Conservation (phyloP, 345 rosid genomes). For the Syzygium aromaticum region DNA sequence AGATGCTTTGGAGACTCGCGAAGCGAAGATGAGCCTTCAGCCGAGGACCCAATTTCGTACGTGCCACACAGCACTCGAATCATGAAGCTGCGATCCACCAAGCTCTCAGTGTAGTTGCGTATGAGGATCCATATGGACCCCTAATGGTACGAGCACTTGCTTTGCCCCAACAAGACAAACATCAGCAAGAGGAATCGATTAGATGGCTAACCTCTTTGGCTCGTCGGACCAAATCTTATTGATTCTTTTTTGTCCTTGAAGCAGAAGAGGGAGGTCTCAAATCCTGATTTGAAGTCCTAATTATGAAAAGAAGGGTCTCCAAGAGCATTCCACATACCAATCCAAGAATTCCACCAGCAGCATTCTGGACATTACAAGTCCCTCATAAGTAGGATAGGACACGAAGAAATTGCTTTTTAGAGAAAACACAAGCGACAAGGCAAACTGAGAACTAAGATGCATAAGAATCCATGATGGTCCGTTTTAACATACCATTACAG, state of each 20-base stretch:
- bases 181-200: neutral
- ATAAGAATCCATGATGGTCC: neutral
- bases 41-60: neutral
- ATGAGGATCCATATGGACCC: neutral
- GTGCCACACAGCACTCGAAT: neutral
- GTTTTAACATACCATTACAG: conserved; percentile 43
- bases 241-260: conserved; percentile 62
- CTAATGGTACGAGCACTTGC: neutral
- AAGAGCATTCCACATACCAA: conserved; percentile 83
- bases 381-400: neutral
- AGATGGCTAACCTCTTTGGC: neutral
- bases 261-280: conserved; percentile 18
- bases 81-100: neutral
- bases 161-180: neutral
- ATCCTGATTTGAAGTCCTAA: conserved; percentile 54
- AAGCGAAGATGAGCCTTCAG: neutral
- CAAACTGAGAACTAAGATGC: neutral
- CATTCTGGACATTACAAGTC: conserved; percentile 39
- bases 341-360: conserved; percentile 94
- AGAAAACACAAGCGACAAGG: neutral
- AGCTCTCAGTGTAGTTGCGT: neutral
- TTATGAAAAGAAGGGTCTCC: conserved; percentile 81
- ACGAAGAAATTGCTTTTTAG: neutral
- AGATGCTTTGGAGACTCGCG: neutral
- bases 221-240: conserved; percentile 11